Evolutionary conservation across 169 alveolate genomes (phyloP).

Genomic region (Perkinsus chesapeaki): DNA sequence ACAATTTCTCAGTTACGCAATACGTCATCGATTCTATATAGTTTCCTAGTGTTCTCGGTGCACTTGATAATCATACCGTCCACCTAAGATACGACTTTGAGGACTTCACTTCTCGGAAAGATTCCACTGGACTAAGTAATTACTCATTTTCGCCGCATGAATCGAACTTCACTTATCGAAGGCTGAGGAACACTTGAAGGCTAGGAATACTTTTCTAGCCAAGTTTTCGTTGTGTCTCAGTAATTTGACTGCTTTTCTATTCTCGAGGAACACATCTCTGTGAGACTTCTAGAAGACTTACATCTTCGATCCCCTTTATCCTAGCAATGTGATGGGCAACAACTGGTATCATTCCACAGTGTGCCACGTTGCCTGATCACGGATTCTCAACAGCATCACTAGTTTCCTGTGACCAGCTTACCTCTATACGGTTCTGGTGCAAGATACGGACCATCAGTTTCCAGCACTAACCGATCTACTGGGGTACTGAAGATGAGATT

Average conservation of each 20-base stretch:
- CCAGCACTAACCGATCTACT: background rate
- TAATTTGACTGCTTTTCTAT: too few species aligned
- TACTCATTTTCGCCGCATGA: too few species aligned
- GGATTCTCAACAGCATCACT: background rate
- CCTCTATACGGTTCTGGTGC: background rate
- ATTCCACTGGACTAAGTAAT: too few species aligned
- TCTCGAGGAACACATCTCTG: too few species aligned
- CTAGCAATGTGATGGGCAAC: background rate
- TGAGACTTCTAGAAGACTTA: too few species aligned
- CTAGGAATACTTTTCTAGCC: too few species aligned
- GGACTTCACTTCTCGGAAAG: too few species aligned
- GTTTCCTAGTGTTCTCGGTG: background rate
- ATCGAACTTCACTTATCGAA: too few species aligned
- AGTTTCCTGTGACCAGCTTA: background rate
- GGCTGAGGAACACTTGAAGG: too few species aligned
- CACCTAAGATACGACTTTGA: background rate
- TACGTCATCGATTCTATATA: background rate
- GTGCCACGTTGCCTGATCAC: background rate
- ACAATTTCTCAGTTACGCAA: background rate
- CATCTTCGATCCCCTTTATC: background rate
- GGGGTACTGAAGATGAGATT: background rate
- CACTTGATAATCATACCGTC: background rate
- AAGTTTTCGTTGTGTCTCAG: too few species aligned
- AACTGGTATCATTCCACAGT: background rate
- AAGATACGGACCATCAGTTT: background rate